A percentile compares a stretch with the other conserved stretches of the same genome.
Conservation (phyloP, 2,329 filamentous ascomycete species). For the Hypoxylon sp. region DNA sequence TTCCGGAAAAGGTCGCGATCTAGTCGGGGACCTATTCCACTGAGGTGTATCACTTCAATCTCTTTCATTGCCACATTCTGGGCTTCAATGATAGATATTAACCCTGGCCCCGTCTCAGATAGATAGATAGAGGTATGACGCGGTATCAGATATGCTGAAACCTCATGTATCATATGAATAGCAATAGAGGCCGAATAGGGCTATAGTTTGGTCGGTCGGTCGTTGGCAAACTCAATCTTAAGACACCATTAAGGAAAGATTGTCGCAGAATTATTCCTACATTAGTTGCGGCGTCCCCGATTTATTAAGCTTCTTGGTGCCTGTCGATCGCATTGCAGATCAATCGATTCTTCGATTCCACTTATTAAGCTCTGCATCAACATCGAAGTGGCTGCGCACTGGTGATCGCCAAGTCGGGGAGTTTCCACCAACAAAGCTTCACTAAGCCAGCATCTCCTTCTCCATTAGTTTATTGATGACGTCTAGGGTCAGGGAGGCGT, state of each 20-base stretch:
- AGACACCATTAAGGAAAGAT: constrained; percentile 2
- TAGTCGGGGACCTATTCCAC: background rate
- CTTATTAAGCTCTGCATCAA: constrained; percentile 24
- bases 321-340: constrained; percentile 34
- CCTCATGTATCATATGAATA: constrained; percentile 13
- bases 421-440: constrained; percentile 14
- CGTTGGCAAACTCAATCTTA: constrained; percentile 19
- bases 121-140: background rate
- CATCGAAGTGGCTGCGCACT: constrained; percentile 20
- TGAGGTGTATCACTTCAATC: constrained; percentile 9
- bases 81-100: background rate
- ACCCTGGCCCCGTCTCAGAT: constrained; percentile 4
- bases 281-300: constrained; percentile 12
- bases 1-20: constrained; percentile 3
- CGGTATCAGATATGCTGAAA: constrained; percentile 8
- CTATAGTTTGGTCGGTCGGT: constrained; percentile 18
- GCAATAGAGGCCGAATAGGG: constrained; percentile 15
- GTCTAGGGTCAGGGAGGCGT: constrained; percentile 55
- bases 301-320: constrained; percentile 22
- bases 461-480: constrained; percentile 24
- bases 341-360: constrained; percentile 28
- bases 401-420: constrained; percentile 22
- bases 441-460: constrained; percentile 1
- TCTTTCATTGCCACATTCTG: constrained; percentile 2
- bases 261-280: constrained; percentile 18